Evolutionary conservation across 345 rosid species (phyloP).

Genomic region (Gossypium mustelinum): DNA sequence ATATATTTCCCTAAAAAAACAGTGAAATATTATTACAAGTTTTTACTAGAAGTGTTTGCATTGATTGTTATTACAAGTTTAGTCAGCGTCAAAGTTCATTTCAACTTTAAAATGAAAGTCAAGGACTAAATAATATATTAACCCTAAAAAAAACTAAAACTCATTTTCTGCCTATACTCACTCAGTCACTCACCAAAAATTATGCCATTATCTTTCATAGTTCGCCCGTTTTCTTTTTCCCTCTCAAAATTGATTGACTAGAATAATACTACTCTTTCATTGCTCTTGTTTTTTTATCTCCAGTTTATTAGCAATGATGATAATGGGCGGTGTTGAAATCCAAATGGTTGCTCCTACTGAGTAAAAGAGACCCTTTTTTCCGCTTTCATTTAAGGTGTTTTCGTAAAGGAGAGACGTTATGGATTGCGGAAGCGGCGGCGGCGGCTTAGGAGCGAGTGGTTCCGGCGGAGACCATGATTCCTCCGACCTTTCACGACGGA

Average conservation of each 20-base stretch:
- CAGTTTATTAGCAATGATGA: neutral
- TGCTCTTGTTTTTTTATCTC: neutral
- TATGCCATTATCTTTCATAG: constrained; percentile 31
- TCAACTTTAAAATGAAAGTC: too few species aligned
- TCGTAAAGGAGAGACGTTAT: constrained; percentile 13
- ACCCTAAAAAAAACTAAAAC: neutral
- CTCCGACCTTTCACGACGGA: constrained; percentile 60
- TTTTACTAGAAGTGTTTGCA: too few species aligned
- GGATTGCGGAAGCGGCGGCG: constrained; percentile 58
- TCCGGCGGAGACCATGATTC: constrained; percentile 75
- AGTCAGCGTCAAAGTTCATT: too few species aligned
- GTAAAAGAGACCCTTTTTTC: neutral
- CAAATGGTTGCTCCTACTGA: neutral
- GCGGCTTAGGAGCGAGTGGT: constrained; percentile 44
- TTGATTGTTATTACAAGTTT: too few species aligned
- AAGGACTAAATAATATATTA: too few species aligned
- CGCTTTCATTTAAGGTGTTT: neutral
- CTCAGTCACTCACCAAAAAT: constrained; percentile 25
- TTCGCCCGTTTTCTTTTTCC: constrained; percentile 24
- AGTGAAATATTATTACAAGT: too few species aligned
- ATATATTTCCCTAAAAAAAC: too few species aligned
- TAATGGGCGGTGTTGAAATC: neutral
- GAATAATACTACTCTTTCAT: neutral
- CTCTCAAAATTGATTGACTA: neutral
- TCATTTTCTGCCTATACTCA: constrained; percentile 33